A percentile compares a stretch with the other conserved stretches of the same genome.
These are phyloP conservation scores for Gynostemma pentaphyllum DNA, from an alignment of 306 rosid species.

Conservation along the genomic window DNA sequence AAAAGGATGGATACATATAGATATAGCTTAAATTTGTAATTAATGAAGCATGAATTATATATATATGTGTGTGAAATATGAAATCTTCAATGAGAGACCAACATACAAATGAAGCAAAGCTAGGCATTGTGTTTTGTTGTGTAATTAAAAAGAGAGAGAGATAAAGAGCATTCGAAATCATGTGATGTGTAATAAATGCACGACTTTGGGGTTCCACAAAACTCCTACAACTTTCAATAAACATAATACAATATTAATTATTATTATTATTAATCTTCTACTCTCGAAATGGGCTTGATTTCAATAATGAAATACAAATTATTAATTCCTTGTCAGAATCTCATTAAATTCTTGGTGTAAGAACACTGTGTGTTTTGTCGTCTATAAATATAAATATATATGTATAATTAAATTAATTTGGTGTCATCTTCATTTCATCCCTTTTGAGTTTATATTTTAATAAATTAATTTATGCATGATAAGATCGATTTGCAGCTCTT, in stretches of 20 bases:
- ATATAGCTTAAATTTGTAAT: background rate
- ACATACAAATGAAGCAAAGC: slow-evolving; percentile 25
- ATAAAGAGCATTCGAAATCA: slow-evolving; percentile 30
- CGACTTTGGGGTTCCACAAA: slow-evolving; percentile 21
- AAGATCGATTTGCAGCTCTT: background rate
- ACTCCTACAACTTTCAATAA: slow-evolving; percentile 14
- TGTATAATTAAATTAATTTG: slow-evolving; percentile 28
- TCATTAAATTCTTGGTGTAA: slow-evolving; percentile 27
- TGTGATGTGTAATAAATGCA: slow-evolving; percentile 63
- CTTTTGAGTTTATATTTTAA: background rate
- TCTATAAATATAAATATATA: too few relatives aligned
- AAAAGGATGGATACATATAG: too few relatives aligned
- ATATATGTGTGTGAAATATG: background rate
- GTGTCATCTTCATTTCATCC: slow-evolving; percentile 12
- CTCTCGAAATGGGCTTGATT: slow-evolving; percentile 36
- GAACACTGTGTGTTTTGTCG: too few relatives aligned
- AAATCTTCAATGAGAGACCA: slow-evolving; percentile 18
- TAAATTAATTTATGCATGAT: background rate
- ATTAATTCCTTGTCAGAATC: slow-evolving; percentile 57
- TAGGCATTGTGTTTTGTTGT: slow-evolving; percentile 27
- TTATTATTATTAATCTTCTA: slow-evolving; percentile 5
- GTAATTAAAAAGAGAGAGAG: slow-evolving; percentile 27
- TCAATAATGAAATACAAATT: slow-evolving; percentile 32
- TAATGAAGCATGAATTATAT: background rate
- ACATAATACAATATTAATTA: slow-evolving; percentile 3